phyloP scores from a whole-genome alignment of 108 stramenopile species.

The Nannochloropsis gaditana region DNA sequence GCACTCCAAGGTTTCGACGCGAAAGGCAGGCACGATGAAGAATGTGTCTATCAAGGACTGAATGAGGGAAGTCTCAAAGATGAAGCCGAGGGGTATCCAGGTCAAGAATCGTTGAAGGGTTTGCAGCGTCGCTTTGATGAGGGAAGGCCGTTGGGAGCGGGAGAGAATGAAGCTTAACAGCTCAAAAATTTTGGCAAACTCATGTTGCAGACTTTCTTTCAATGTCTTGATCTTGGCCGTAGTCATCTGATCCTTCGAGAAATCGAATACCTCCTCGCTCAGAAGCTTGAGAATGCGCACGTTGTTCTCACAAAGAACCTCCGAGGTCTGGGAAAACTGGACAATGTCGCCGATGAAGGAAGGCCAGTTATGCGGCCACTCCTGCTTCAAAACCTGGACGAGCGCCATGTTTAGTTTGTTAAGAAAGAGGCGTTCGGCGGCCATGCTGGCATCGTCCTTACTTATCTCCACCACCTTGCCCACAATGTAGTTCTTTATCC shows the following conservation, averaged over 20 bases:
- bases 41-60: slow-evolving; percentile 55
- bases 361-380: slow-evolving; percentile 99
- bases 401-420: slow-evolving; percentile 85
- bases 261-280: slow-evolving; percentile 73
- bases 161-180: slow-evolving; percentile 93
- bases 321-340: slow-evolving; percentile 62
- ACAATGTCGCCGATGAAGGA: slow-evolving; percentile 94
- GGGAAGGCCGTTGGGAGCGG: slow-evolving; percentile 67
- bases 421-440: slow-evolving; percentile 35
- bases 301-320: slow-evolving; percentile 98
- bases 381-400: slow-evolving; percentile 96
- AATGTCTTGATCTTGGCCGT: slow-evolving; percentile 41
- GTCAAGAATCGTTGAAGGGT: slow-evolving; percentile 92
- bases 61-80: slow-evolving; percentile 90
- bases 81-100: slow-evolving; percentile 96
- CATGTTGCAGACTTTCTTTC: slow-evolving; percentile 61
- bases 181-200: slow-evolving; percentile 90
- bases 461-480: slow-evolving; percentile 73
- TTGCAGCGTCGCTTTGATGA: slow-evolving; percentile 80
- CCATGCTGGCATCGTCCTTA: slow-evolving; percentile 36
- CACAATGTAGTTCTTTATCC: slow-evolving; percentile 94
- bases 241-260: slow-evolving; percentile 24
- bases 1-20: slow-evolving; percentile 90
- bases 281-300: slow-evolving; percentile 97
- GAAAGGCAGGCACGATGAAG: slow-evolving; percentile 77